Evolutionary conservation across 2,329 filamentous ascomycete species (phyloP), one percentile per base, ranked within the genome.

Genomic region (Aspergillus melleus): DNA sequence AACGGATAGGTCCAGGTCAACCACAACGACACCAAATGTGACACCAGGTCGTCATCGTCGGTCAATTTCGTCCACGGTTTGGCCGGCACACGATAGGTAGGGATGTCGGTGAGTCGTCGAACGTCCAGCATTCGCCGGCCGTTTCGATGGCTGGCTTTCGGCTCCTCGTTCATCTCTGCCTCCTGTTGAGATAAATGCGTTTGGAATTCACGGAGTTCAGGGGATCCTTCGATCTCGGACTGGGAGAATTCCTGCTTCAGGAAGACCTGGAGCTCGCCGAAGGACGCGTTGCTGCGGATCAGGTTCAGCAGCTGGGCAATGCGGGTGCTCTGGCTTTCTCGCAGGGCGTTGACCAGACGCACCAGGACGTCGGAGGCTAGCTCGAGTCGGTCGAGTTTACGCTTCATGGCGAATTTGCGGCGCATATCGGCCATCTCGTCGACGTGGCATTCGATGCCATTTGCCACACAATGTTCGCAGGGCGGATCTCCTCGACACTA

Each of bases 1-100:
- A 66, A 69, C 20, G 68, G 65, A 54, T 71, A 69, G 20, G 63
- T 67, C 72, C 73, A 75, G 8, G 72, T 72, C 19, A 74, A 66
- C 63, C 70, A 74, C 11, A 75, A 54, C 4, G 72, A 74, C 2
- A 75, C 57, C 39, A 76, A 55, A 44, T 74, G 72, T 0, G 72
- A 74, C 2, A 75, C 70, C 11, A 74, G 64, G 46, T 69, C 65
- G 16, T 70, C 69, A 51, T 74, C 72, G 47, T 68, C 66, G 14
- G 71, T 75, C 36, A 73, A 67, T 11, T 61, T 68, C n/a, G 72
- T 75, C 71, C 72, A 75, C 4, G 72, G 71, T 36, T 66, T 69
- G 1, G 70, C 72, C 3, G 70, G 70, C 1, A 73, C 70, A 2
- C 62, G 55, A 19, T 65, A 63, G 0, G 70, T 58, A 2, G 70